Evolutionary conservation across 2,329 filamentous ascomycete species (phyloP), one percentile per base, ranked within the genome.

Genomic region (Seiridium cupressi): DNA sequence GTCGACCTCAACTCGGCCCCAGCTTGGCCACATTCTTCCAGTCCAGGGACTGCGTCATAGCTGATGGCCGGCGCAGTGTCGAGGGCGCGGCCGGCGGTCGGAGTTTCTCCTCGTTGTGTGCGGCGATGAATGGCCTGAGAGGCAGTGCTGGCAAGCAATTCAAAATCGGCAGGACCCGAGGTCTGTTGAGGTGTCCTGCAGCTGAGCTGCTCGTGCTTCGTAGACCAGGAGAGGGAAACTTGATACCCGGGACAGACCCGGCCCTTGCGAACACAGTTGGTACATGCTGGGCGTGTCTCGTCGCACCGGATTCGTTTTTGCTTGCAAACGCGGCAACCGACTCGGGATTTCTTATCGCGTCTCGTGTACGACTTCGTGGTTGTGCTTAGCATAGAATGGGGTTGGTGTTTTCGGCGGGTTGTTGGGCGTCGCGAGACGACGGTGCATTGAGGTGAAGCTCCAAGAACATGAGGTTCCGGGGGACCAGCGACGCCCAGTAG

Each of bases 181-280:
- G 31, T n/a, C 10, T 31, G 35, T 11, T 18, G 42, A 18, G 44
- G 48, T 18, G 32, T 31, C 7, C 13, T 44, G 10, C 26, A 18
- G 10, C n/a, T 46, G 42, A 31, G 42, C 18, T 57, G 55, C 55
- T 57, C 55, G 55, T 57, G 55, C 55, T 57, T 57, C 55, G 44
- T 57, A 48, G 55, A 57, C 55, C 55, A 57, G 31, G 13, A 44
- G n/a, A 57, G 55, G 44, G 55, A 46, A 36, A 57, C 55, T 44
- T 44, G 42, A 34, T 57, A 57, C 32, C 55, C 55, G 31, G 55
- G 55, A 48, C 55, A 57, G 40, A 36, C 55, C n/a, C 42, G 55
- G 42, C 55, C 55, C 13, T 34, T 40, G 32, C 44, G 55, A 46
- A 57, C 42, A 44, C 55, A 57, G 42, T 57, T 57, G 55, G 10